phyloP scores from a whole-genome alignment of 495 filamentous ascomycete genomes.

The Trichoderma gamsii region DNA sequence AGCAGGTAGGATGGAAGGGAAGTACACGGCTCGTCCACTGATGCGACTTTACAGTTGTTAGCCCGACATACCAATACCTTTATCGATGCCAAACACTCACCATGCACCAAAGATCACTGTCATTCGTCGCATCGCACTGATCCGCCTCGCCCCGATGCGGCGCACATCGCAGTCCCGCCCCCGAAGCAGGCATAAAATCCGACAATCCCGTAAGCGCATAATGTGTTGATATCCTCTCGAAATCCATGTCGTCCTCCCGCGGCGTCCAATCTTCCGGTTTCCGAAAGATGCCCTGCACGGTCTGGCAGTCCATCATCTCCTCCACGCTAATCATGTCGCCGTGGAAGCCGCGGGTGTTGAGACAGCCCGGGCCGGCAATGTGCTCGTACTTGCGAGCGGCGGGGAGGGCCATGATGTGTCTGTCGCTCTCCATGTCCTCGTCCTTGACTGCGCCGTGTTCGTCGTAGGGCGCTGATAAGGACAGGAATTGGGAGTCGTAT shows the following conservation, averaged over 20 bases:
- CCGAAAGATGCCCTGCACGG: background rate
- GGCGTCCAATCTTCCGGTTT: background rate
- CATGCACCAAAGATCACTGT: background rate
- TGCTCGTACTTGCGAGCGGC: background rate
- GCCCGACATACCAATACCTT: background rate
- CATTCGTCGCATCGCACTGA: background rate
- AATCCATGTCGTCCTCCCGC: background rate
- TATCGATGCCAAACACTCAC: background rate
- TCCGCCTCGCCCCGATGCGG: background rate
- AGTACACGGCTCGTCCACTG: background rate
- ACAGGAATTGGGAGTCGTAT: background rate
- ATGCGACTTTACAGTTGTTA: background rate
- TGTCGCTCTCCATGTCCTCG: background rate
- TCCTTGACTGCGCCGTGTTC: background rate
- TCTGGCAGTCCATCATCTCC: slow-evolving; percentile 5
- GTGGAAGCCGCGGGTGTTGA: background rate
- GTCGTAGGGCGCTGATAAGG: background rate
- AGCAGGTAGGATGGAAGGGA: background rate
- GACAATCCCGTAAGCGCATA: background rate
- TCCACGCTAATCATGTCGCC: background rate
- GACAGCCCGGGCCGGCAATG: background rate
- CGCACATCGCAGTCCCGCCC: background rate
- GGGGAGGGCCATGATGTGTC: background rate
- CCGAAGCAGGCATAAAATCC: background rate
- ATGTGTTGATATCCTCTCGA: background rate